These are phyloP conservation scores for Chaetomiaceae sp. DNA, from an alignment of 2,329 filamentous ascomycete genomes.

Conservation along the genomic window DNA sequence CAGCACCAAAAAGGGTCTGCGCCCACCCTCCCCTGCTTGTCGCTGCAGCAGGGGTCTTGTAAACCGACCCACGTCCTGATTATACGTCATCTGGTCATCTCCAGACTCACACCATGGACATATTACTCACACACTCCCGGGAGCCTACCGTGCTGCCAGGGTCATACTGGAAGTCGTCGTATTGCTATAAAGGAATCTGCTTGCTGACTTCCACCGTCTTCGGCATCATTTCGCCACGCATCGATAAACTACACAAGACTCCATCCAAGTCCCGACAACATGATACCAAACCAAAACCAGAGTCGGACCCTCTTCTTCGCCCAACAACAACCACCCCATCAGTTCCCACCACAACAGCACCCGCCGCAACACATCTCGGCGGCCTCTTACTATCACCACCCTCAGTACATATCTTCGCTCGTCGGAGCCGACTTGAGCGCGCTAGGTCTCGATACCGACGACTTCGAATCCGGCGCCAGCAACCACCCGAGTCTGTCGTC, in stretches of 20 bases:
- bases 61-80: no score
- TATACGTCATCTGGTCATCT: no score
- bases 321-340: no score
- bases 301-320: no score
- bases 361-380: conserved; percentile 23
- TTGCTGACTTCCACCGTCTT: conserved; percentile 8
- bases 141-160: no score
- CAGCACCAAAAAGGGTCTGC: no score
- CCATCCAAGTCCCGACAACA: conserved; percentile 9
- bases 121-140: no score
- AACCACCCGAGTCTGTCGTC: conserved; percentile 25
- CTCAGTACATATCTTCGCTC: conserved; percentile 7
- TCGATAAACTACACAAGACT: conserved; percentile 1
- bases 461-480: not conserved
- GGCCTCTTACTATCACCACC: conserved; percentile 9
- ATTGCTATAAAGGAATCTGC: conserved; percentile 14
- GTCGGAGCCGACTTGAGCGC: conserved; percentile 11
- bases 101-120: no score
- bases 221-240: conserved; percentile 11
- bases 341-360: conserved; percentile 11
- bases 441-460: conserved; percentile 21
- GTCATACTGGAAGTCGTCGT: no score
- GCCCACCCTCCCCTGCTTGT: no score
- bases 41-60: no score
- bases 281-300: conserved; percentile 13